These are phyloP conservation scores for Alternaria infectoria DNA, from an alignment of 2,329 filamentous ascomycete genomes.

Conservation along the genomic window DNA sequence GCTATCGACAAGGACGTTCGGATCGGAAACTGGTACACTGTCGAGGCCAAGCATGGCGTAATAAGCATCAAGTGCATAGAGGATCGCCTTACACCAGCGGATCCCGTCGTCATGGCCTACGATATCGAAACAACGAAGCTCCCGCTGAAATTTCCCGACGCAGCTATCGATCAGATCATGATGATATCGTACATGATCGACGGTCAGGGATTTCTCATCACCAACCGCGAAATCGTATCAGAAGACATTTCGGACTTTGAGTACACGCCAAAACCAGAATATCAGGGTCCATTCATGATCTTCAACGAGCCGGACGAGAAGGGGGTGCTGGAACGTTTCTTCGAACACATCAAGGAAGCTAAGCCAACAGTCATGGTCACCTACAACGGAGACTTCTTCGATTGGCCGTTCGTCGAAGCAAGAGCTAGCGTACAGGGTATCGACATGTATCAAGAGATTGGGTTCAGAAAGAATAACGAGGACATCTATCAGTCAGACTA, in stretches of 20 bases:
- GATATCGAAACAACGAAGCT: constrained; percentile 98
- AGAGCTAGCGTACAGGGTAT: constrained; percentile 92
- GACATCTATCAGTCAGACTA: constrained; percentile 97
- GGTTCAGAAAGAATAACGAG: constrained; percentile 92
- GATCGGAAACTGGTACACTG: constrained; percentile 95
- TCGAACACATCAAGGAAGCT: constrained; percentile 92
- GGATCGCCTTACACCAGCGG: constrained; percentile 85
- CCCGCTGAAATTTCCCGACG: constrained; percentile 95
- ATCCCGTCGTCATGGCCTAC: constrained; percentile 98
- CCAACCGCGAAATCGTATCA: constrained; percentile 95
- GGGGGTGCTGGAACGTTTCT: constrained; percentile 85
- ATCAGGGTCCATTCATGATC: constrained; percentile 92
- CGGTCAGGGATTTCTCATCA: constrained; percentile 96
- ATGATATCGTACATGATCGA: constrained; percentile 99
- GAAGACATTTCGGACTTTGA: constrained; percentile 98
- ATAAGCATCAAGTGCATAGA: constrained; percentile 85
- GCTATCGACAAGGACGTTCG: constrained; percentile 97
- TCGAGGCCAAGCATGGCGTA: constrained; percentile 90
- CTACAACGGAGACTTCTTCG: constrained; percentile 99
- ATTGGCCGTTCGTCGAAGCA: constrained; percentile 98
- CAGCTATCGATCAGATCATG: constrained; percentile 95
- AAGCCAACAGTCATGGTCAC: constrained; percentile 96
- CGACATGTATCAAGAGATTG: constrained; percentile 99
- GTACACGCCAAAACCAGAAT: constrained; percentile 96
- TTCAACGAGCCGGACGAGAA: constrained; percentile 98